These are phyloP conservation scores for Fusarium compactum DNA, from an alignment of 2,329 filamentous ascomycete genomes.

Conservation along the genomic window DNA sequence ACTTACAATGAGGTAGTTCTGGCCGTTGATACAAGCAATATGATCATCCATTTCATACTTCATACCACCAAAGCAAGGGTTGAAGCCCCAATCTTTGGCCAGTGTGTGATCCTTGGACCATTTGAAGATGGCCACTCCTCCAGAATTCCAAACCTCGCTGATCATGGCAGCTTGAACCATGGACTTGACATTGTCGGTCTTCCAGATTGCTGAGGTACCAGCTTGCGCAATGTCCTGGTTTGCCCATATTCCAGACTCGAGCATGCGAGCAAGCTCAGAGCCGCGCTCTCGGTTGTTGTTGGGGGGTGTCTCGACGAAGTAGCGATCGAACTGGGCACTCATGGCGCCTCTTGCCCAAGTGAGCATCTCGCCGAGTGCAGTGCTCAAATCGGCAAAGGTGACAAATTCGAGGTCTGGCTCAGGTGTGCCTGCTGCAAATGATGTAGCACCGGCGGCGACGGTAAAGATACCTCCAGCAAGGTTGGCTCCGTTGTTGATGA, in stretches of 20 bases:
- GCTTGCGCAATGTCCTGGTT: background rate
- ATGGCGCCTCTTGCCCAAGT: background rate
- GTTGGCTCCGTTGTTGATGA: background rate
- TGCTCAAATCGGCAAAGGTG: background rate
- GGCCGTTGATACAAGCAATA: background rate
- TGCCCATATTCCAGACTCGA: conserved; percentile 2
- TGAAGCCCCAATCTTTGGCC: conserved; percentile 5
- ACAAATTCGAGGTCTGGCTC: too few relatives aligned
- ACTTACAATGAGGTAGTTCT: conserved; percentile 10
- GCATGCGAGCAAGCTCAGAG: background rate
- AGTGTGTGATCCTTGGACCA: conserved; percentile 3
- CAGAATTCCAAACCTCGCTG: conserved; percentile 1
- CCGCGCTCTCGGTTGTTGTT: conserved; percentile 1
- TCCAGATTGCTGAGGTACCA: background rate
- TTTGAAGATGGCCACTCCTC: conserved; percentile 4
- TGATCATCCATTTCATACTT: conserved; percentile 1
- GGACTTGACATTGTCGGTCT: background rate
- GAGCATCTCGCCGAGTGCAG: background rate
- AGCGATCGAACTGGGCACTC: background rate
- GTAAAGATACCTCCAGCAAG: background rate
- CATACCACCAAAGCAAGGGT: background rate
- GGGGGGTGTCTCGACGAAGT: background rate
- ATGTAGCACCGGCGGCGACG: conserved; percentile 1
- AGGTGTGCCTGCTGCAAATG: background rate
- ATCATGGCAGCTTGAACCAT: conserved; percentile 6